Conservation (phyloP, 192 early-diverging fungal species). For the Tieghemiomyces parasiticus region DNA sequence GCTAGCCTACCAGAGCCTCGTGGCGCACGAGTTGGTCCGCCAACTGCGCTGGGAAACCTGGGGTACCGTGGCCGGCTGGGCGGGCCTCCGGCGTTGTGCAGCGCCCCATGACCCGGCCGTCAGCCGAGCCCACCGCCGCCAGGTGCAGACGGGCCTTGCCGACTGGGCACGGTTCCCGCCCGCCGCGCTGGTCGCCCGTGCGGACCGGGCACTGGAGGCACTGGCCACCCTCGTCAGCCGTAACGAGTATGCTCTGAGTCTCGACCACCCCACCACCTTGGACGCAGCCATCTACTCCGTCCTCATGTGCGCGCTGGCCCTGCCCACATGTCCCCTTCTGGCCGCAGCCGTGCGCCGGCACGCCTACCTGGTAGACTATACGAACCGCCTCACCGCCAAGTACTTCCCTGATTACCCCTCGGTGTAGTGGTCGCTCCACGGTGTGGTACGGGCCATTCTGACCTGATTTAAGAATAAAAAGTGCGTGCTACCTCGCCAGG, state of each 20-base stretch:
- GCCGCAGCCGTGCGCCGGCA: neutral
- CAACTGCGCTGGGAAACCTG: constrained; percentile 2
- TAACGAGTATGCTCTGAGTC: constrained; percentile 2
- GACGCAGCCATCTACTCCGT: neutral
- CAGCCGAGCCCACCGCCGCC: neutral
- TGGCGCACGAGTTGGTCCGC: neutral
- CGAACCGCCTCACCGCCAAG: neutral
- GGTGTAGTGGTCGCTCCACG: too few species aligned
- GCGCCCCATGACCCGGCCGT: too few species aligned
- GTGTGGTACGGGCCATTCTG: too few species aligned
- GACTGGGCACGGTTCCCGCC: neutral
- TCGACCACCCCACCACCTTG: constrained; percentile 5
- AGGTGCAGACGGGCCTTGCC: neutral
- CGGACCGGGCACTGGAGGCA: neutral
- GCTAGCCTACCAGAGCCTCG: neutral
- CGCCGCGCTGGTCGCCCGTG: neutral
- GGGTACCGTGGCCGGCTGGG: neutral
- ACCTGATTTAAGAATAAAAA: too few species aligned
- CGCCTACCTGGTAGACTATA: constrained; percentile 1
- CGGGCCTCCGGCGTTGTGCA: neutral
- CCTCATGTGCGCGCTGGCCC: neutral
- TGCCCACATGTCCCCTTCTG: neutral
- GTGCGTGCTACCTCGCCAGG: too few species aligned
- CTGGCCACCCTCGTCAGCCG: neutral
- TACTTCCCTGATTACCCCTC: constrained; percentile 8